Base-by-base conservation (phyloP, 2,329 filamentous ascomycete genomes). In the Trichoderma sp. region DNA sequence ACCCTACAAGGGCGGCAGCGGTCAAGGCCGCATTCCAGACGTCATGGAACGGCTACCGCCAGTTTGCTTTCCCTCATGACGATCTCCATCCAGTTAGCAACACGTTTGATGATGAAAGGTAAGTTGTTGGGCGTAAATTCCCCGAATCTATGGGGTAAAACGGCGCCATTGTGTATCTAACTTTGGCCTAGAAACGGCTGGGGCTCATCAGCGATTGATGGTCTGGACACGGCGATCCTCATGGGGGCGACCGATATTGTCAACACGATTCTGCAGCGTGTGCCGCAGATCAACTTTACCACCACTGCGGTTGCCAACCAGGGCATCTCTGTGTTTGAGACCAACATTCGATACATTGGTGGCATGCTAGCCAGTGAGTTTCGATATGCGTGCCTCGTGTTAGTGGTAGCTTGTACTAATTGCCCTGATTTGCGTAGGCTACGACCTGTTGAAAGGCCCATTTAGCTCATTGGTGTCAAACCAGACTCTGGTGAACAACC, bases 331-430 rank as follows among this genome's bases (percentile, higher is more conserved):
- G 84, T 98, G 8, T 98, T 98, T 80, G 95, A 98, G 84, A 97
- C 94, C 0, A 98, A 94, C 0, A 97, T 98, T 80, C 92, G 95
- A 33, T 97, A 97, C 80, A 85, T 98, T 1, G 95, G 91, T 11
- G 95, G 95, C 18, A 87, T 98, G 79, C 81, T 98, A 9, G 93
- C 95, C 3, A 94, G 92, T 89, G 78, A 24, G 79, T 66, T 31
- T 50, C 8, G 7, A 18, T 18, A 4, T 12, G 18, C 9, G 12
- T 41, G 56, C 3, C 27, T 45, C 21, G 14, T 24, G 11, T 9
- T 8, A 27, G 11, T 1, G 11, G 5, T 8, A 11, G 3, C 8
- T 24, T 16, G 31, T 50, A 9, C 59, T 71, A 60, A 78, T 14
- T 45, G n/a, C 41, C 11, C 2, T 53, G 9, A 14, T 59, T 53